These are phyloP conservation scores for Echeveria elegans DNA, from an alignment of 164 flowering plant genomes.

Conservation along the genomic window DNA sequence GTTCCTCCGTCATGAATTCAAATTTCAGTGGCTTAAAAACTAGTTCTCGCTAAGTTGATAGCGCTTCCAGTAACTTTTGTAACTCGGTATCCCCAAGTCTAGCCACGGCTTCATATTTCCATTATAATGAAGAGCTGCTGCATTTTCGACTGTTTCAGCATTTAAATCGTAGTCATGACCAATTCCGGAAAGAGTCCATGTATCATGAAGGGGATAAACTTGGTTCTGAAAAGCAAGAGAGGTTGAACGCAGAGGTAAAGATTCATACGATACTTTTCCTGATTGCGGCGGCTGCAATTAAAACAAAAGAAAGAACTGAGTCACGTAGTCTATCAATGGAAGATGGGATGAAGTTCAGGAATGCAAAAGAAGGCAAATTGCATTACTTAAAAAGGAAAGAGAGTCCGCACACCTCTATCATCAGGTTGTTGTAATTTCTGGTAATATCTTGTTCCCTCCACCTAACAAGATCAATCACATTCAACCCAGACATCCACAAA, in stretches of 20 bases:
- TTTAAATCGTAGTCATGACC: constrained; percentile 62
- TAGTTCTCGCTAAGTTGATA: constrained; percentile 47
- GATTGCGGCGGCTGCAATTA: constrained; percentile 5
- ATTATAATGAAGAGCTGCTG: constrained; percentile 82
- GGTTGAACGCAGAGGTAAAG: constrained; percentile 42
- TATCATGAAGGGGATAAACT: constrained; percentile 45
- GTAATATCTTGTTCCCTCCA: constrained; percentile 73
- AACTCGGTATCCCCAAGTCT: constrained; percentile 73
- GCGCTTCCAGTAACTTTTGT: constrained; percentile 57
- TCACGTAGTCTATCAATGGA: background rate
- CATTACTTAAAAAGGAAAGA: background rate
- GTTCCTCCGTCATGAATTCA: constrained; percentile 26
- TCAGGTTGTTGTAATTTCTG: constrained; percentile 31
- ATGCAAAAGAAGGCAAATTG: background rate
- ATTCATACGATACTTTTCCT: constrained; percentile 18
- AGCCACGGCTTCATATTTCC: constrained; percentile 99
- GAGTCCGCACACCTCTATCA: constrained; percentile 37
- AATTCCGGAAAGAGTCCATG: constrained; percentile 63
- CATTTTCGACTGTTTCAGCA: constrained; percentile 24
- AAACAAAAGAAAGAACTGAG: background rate
- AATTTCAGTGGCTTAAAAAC: constrained; percentile 73
- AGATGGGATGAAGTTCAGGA: background rate
- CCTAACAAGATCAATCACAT: constrained; percentile 60
- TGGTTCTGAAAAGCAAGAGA: constrained; percentile 61
- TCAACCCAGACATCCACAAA: constrained; percentile 93